Evolutionary conservation across 352 stramenopile genomes (phyloP).

Genomic region (Blastocystis sp.): DNA sequence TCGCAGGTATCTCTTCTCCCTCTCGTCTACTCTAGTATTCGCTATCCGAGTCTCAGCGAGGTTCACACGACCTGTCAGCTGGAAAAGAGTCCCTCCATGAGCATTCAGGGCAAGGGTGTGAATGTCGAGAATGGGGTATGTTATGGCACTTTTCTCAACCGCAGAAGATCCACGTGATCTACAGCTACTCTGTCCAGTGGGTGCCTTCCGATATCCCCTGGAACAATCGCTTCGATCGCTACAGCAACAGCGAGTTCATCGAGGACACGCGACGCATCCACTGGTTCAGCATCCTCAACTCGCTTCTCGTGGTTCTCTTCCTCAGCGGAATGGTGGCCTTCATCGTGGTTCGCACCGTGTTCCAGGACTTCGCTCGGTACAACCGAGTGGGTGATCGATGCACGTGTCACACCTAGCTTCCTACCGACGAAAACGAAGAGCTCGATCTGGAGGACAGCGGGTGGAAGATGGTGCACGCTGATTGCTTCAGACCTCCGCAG

Average conservation of each 20-base stretch:
- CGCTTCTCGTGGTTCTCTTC: conserved; percentile 97
- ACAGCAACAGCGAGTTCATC: conserved; percentile 81
- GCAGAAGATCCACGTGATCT: conserved; percentile 67
- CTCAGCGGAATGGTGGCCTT: conserved; percentile 95
- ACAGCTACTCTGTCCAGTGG: conserved; percentile 97
- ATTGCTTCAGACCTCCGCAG: conserved; percentile 92
- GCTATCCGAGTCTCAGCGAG: background rate
- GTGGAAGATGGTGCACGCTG: conserved; percentile 98
- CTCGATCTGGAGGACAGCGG: conserved; percentile 77
- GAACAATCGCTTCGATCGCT: conserved; percentile 97
- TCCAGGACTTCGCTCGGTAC: conserved; percentile 94
- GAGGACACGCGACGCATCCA: conserved; percentile 83
- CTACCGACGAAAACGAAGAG: conserved; percentile 92
- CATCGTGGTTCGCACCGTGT: conserved; percentile 93
- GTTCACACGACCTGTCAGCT: background rate
- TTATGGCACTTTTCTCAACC: background rate
- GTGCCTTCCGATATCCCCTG: conserved; percentile 86
- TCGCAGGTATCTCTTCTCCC: background rate
- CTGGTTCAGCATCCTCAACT: conserved; percentile 99
- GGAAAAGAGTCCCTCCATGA: conserved; percentile 61
- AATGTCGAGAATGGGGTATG: conserved; percentile 67
- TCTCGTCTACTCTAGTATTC: background rate
- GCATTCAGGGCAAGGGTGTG: conserved; percentile 66
- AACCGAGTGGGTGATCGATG: conserved; percentile 73
- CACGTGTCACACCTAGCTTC: conserved; percentile 64